Evolutionary conservation across 2,329 filamentous ascomycete genomes (phyloP).

Genomic region (Microcera coccophila): DNA sequence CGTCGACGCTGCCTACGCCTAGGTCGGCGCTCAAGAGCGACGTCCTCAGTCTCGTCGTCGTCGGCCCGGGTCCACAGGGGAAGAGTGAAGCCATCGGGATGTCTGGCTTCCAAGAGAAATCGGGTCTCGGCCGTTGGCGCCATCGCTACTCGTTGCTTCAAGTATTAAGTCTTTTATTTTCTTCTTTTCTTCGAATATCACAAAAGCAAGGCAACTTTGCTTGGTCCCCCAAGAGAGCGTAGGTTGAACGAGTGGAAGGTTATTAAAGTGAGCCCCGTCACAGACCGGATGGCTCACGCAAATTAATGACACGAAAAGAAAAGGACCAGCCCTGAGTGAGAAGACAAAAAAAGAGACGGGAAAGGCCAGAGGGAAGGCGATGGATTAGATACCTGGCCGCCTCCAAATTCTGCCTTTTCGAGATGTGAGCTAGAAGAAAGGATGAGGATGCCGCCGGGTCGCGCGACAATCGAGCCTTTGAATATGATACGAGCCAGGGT

Average conservation of each 20-base stretch:
- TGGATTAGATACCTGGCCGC: too few relatives aligned
- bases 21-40: not conserved
- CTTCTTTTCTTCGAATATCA: too few relatives aligned
- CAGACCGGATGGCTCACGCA: constrained; percentile 1
- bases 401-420: too few relatives aligned
- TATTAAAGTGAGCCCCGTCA: not conserved
- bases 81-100: constrained; percentile 12
- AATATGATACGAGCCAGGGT: not conserved
- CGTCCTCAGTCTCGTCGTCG: constrained; percentile 10
- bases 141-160: too few relatives aligned
- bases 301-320: not conserved
- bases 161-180: too few relatives aligned
- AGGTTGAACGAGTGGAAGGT: not conserved
- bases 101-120: constrained; percentile 5
- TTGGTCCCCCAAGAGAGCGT: too few relatives aligned
- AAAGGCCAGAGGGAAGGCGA: too few relatives aligned
- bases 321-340: constrained; percentile 1
- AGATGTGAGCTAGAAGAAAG: too few relatives aligned
- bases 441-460: too few relatives aligned
- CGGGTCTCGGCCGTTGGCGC: not conserved
- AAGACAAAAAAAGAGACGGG: not conserved
- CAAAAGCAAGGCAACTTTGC: too few relatives aligned
- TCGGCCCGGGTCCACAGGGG: constrained; percentile 29
- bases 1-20: not conserved
- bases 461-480: too few relatives aligned